Base-by-base conservation (phyloP, 495 filamentous ascomycete genomes). In the Parathielavia appendiculata region DNA sequence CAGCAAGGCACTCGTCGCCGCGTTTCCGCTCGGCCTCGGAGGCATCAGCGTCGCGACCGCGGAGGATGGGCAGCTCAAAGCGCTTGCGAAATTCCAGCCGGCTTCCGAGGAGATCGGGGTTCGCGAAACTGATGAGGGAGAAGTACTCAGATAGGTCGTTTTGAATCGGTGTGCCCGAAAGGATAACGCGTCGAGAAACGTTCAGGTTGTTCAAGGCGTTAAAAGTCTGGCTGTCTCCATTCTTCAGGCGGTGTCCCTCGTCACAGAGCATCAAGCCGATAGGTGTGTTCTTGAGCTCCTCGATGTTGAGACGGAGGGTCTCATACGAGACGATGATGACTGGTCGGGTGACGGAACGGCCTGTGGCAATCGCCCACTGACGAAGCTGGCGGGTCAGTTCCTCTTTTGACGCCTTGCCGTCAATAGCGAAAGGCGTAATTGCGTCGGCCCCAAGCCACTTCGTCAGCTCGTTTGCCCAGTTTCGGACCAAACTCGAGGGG, bases 251-350 rank as follows among this genome's bases (percentile, higher is more conserved):
- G 79, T 99, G 93, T 1, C 93, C 93, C 74, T 99, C 93, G 62
- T 99, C 93, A 68, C 93, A 97, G n/a, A 99, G 81, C 68, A 99
- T 85, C 11, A 99, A 75, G 7, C 93, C 93, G 63, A 99, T 97
- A 2, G 86, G 86, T 2, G 87, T 88, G 56, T 91, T 84, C 51
- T 84, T 88, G 43, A 99, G 80, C 62, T 92, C 86, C n/a, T 90
- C 88, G 9, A 89, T 86, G 60, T 99, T 91, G 51, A 97, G 75
- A 20, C 93, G 86, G 6, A 99, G 79, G 0, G 95, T 97, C 68
- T 99, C 93, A 67, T 99, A 99, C 1, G 93, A 97, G 50, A 99
- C 91, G 51, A 99, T 99, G n/a, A 99, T 86, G n/a, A 97, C 90
- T 5, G 95, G 93, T 34, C 93, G 81, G 20, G 91, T 91, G 20